Base-by-base conservation (phyloP, 75 land plant genomes). In the Isoetes taiwanensis region DNA sequence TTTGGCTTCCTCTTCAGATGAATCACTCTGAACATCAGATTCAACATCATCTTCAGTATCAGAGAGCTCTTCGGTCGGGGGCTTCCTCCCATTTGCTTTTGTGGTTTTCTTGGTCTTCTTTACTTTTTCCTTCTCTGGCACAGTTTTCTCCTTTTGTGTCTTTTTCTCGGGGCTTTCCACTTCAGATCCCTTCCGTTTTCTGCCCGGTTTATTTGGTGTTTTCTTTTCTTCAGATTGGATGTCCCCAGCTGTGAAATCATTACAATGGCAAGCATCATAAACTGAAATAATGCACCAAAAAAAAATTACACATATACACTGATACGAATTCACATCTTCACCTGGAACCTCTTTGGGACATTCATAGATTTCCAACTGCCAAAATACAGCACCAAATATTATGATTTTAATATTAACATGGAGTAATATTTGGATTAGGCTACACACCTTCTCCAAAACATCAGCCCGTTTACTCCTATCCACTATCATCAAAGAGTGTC, bases 401-500 rank as follows among this genome's bases (percentile, higher is more conserved):
- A n/a, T n/a, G n/a, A n/a, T n/a, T n/a, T n/a, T n/a, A n/a, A n/a
- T n/a, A n/a, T n/a, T n/a, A n/a, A n/a, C n/a, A n/a, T n/a, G n/a
- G n/a, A n/a, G n/a, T n/a, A n/a, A n/a, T n/a, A n/a, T n/a, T n/a
- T n/a, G n/a, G n/a, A n/a, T n/a, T n/a, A 46, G 25, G 16, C 25
- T n/a, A n/a, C n/a, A n/a, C 54, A 82, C 97, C 97, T 94, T 70
- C n/a, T 88, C 86, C 58, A 94, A 63, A 27, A 75, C 74, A 10
- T 94, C 96, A 34, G 46, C 78, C 55, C 69, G 56, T 60, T 76
- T 76, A 32, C 64, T 55, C 56, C 81, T 67, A 62, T 75, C 81
- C 41, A 94, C 84, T 4, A 94, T 64, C 24, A 82, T 69, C 62
- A 88, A 48, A 9, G 99, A 81, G 52, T 84, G 85, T 1, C 72